Percentiles rank a stretch among this genome's conserved stretches.
These are phyloP conservation scores for Curvularia hawaiiensis DNA, from an alignment of 2,329 filamentous ascomycete species.

Conservation along the genomic window DNA sequence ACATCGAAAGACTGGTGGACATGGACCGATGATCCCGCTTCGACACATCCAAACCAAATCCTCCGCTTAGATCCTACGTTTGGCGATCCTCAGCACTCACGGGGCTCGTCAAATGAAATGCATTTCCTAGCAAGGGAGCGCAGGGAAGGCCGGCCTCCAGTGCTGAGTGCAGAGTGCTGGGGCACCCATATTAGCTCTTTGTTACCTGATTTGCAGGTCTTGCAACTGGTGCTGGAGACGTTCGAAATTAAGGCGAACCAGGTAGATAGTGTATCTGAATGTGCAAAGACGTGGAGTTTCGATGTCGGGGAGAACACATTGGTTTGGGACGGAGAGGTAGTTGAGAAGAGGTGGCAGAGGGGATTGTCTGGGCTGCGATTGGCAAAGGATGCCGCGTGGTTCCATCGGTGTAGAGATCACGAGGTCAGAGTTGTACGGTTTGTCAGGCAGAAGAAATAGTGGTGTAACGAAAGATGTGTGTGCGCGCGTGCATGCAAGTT, in stretches of 20 bases:
- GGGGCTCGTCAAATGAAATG: constrained; percentile 19
- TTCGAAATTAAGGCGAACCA: constrained; percentile 31
- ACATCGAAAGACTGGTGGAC: constrained; percentile 23
- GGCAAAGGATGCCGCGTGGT: constrained; percentile 1
- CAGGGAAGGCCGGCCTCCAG: constrained; percentile 19
- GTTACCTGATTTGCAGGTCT: constrained; percentile 25
- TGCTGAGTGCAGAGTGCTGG: constrained; percentile 15
- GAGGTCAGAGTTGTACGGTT: constrained; percentile 16
- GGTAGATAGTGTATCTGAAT: constrained; percentile 33
- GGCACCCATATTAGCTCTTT: constrained; percentile 12
- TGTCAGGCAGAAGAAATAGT: neutral
- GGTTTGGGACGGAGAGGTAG: constrained; percentile 32
- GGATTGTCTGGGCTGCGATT: neutral
- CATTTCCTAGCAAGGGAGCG: constrained; percentile 21
- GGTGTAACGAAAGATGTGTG: neutral
- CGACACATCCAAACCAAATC: neutral
- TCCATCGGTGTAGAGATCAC: constrained; percentile 2
- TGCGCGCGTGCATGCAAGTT: no score
- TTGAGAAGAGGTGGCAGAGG: constrained; percentile 19
- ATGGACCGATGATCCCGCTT: constrained; percentile 15
- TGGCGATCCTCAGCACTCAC: neutral
- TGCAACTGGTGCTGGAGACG: constrained; percentile 35
- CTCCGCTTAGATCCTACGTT: constrained; percentile 32
- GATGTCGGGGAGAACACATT: constrained; percentile 18
- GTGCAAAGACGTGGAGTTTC: constrained; percentile 40